A percentile compares a stretch with the other conserved stretches of the same genome.
phyloP scores from a whole-genome alignment of 768 basidiomycete species.

The Amanita jacksonii region DNA sequence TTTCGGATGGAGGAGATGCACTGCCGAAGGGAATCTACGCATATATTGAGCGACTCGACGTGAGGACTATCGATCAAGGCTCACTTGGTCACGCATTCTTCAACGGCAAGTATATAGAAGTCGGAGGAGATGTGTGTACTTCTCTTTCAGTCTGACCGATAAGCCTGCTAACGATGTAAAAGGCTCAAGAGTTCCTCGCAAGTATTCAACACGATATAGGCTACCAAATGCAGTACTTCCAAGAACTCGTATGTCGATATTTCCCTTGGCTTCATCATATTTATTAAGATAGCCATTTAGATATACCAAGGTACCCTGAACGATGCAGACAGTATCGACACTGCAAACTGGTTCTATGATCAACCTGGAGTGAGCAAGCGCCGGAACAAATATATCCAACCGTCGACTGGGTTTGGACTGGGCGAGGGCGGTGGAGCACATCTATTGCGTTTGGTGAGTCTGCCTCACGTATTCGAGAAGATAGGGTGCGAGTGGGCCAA shows the following conservation, averaged over 20 bases:
- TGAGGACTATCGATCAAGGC: constrained; percentile 16
- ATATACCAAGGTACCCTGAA: constrained; percentile 48
- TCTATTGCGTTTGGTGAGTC: constrained; percentile 38
- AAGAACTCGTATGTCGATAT: constrained; percentile 48
- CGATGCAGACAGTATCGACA: constrained; percentile 38
- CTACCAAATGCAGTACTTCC: constrained; percentile 56
- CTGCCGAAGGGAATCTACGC: constrained; percentile 32
- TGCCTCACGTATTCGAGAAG: constrained; percentile 43
- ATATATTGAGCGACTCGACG: constrained; percentile 53
- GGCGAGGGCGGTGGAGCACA: neutral
- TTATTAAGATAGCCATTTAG: constrained; percentile 23
- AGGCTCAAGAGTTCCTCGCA: constrained; percentile 51
- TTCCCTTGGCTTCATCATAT: neutral
- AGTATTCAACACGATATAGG: constrained; percentile 50
- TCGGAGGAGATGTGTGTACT: constrained; percentile 50
- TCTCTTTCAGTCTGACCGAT: neutral
- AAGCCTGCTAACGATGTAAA: neutral
- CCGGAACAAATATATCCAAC: constrained; percentile 71
- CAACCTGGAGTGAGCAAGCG: constrained; percentile 61
- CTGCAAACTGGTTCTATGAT: constrained; percentile 84
- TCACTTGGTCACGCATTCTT: constrained; percentile 64
- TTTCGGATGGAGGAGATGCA: constrained; percentile 7
- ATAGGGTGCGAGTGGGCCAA: constrained; percentile 28
- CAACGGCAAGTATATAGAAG: constrained; percentile 72
- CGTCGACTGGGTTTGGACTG: constrained; percentile 32